phyloP scores from a whole-genome alignment of 75 land plant genomes.

The Sequoiadendron giganteum region DNA sequence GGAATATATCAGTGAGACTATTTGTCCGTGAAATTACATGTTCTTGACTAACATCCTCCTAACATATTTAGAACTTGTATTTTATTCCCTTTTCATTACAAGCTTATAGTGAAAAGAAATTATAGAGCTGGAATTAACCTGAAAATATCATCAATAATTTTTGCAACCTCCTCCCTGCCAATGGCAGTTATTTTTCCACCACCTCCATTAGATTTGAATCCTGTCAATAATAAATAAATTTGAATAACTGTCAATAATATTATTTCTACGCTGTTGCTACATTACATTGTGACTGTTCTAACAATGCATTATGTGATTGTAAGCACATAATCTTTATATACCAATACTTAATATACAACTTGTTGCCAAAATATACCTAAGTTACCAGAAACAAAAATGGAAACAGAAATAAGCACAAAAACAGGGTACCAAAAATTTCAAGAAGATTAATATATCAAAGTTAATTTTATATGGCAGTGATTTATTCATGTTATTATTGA shows the following conservation, averaged over 20 bases:
- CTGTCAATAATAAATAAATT: background rate
- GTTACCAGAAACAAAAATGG: background rate
- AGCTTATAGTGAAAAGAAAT: background rate
- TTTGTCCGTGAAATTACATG: background rate
- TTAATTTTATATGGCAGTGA: no score
- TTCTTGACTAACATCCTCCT: background rate
- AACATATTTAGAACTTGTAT: background rate
- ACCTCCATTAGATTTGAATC: conserved; percentile 2
- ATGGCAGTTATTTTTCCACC: background rate
- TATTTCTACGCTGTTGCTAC: background rate
- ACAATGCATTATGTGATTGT: background rate
- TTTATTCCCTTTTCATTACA: background rate
- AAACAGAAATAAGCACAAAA: background rate
- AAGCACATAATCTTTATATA: background rate
- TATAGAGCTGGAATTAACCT: conserved; percentile 10
- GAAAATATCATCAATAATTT: conserved; percentile 32
- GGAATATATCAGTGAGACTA: background rate
- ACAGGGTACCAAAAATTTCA: background rate
- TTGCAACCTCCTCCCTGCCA: conserved; percentile 26
- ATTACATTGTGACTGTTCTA: background rate
- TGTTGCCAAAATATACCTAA: background rate
- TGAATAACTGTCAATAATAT: background rate
- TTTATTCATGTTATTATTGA: no score
- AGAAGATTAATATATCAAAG: background rate
- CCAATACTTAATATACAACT: background rate